Evolutionary conservation across 805 yeast species (phyloP).

Genomic region (Naumovozyma baii): DNA sequence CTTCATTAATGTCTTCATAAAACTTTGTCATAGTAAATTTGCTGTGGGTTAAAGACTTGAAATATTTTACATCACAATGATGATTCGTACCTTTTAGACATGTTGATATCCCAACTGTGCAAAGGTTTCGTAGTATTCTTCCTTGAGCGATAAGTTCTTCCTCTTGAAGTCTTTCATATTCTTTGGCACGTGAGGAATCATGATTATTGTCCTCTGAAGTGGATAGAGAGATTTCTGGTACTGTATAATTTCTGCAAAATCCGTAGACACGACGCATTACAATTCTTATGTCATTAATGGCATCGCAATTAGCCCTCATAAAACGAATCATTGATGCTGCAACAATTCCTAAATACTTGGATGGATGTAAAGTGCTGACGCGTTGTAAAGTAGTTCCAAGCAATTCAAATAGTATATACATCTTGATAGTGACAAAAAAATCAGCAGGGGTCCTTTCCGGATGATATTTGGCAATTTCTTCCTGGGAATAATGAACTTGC

Average conservation of each 20-base stretch:
- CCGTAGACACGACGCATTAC: conserved; percentile 54
- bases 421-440: conserved; percentile 42
- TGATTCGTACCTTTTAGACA: conserved; percentile 24
- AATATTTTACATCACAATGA: conserved; percentile 22
- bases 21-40: conserved; percentile 17
- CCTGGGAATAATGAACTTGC: conserved; percentile 4
- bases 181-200: conserved; percentile 25
- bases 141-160: conserved; percentile 59
- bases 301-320: conserved; percentile 34
- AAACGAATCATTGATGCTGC: conserved; percentile 49
- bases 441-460: conserved; percentile 17
- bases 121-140: conserved; percentile 50
- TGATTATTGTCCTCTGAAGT: not conserved
- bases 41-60: conserved; percentile 11
- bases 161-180: conserved; percentile 31
- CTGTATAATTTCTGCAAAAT: conserved; percentile 50
- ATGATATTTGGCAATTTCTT: conserved; percentile 4
- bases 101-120: conserved; percentile 43
- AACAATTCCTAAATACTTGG: conserved; percentile 66
- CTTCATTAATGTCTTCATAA: conserved; percentile 24
- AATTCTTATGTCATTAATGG: conserved; percentile 30
- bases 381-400: conserved; percentile 47
- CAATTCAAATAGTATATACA: conserved; percentile 61
- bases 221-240: conserved; percentile 26
- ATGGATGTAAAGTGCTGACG: conserved; percentile 64